Evolutionary conservation across 306 rosid genomes (phyloP), one percentile per base, ranked within the genome.

Genomic region (Oxytropis ochrocephala): DNA sequence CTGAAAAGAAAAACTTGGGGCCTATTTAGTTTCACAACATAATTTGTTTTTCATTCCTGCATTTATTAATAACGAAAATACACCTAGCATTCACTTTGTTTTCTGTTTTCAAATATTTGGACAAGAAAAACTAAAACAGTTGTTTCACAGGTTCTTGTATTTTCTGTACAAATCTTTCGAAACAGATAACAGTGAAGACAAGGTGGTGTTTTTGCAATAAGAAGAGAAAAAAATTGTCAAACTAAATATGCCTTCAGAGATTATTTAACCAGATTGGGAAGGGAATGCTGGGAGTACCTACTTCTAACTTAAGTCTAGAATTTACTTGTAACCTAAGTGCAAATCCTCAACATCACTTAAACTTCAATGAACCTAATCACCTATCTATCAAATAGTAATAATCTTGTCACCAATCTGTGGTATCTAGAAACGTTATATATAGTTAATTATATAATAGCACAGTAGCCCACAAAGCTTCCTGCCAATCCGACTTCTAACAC

Each of bases 271-370:
- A n/a, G n/a, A n/a, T n/a, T n/a, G n/a, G n/a, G n/a, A n/a, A n/a
- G n/a, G n/a, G n/a, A 39, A 35, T 33, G 30, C 11, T 24, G 50
- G 5, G 42, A 35, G 11, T 49, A 61, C 49, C 59, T 29, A 17
- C 27, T 29, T 54, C 48, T 29, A 51, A n/a, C 57, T 24, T 2
- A 66, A 41, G 53, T 36, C 35, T 47, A 54, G 7, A 58, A 51
- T 64, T 67, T 35, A 39, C 63, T 47, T 49, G 36, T 39, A 62
- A 29, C 70, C 58, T 68, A 59, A 43, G 51, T 11, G 54, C 19
- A 36, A 72, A 67, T 57, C 72, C 78, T 65, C 32, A 14, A 46
- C 36, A 57, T 14, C 75, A 52, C 67, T 51, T 44, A 65, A 64
- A 42, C 69, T 42, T 71, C 18, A 72, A 52, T 24, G 52, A 51